Base-by-base conservation (phyloP, 208 protist genomes). In the Phytomonas sp. region DNA sequence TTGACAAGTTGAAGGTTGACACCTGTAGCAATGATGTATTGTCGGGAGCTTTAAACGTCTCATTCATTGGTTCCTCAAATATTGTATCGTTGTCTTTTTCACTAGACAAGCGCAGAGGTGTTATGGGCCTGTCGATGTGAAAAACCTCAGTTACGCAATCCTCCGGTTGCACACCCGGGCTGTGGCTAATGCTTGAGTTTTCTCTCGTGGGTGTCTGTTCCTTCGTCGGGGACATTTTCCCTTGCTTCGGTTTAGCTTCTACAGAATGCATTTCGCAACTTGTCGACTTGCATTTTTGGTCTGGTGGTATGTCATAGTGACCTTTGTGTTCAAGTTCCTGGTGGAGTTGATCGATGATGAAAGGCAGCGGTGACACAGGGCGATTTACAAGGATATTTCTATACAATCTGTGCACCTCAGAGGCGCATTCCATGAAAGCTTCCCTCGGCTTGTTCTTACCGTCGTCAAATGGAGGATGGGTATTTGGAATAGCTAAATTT, bases 361-460 rank as follows among this genome's bases (percentile, higher is more conserved):
- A 56, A 56, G 45, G 45, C 23, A 56, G 16, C 45, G 45, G 45
- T 56, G 45, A 56, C 19, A 11, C 26, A 56, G 45, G 45, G 1
- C 45, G 45, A 56, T 56, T 56, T 56, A 26, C 23, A 56, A 56
- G 45, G 19, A 56, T 56, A 56, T 56, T 56, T 56, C 45, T 56
- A 56, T 56, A 56, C 19, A 56, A 26, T 56, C 45, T 11, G 45
- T 56, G 45, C 45, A 56, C 19, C 45, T 56, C 45, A 56, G 45
- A 56, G 45, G 45, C 45, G 26, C 45, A 56, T 6, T 12, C 26
- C 45, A 56, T 19, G 19, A 56, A 23, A 26, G 45, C 45, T 6
- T 56, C 45, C 23, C 5, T 56, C 5, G 45, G 45, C 23, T 56
- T 56, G 19, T 56, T 56, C 7, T 7, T 56, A 26, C 16, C 7